Evolutionary conservation across 208 protist genomes (phyloP), one percentile per base, ranked within the genome.

Genomic region (Trypanosoma avium): DNA sequence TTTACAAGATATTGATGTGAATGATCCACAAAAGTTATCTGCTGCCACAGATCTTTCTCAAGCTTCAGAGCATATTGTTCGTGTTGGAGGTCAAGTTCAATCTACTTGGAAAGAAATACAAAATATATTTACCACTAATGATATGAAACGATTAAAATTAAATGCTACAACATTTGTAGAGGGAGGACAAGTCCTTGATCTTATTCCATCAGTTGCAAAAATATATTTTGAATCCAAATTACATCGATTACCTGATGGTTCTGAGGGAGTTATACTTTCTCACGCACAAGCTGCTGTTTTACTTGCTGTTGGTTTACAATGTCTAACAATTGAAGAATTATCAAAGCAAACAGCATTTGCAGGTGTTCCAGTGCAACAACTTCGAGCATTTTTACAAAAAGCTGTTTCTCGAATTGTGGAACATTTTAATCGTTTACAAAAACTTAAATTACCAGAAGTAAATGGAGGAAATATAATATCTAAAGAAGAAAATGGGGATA

Each of bases 91-190:
- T 27, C 77, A 84, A 2, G 13, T 27, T 33, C 86, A 94, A 70
- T 76, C 87, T 4, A 76, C 63, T 26, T 75, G 59, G 47, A 67
- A 19, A 30, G 88, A 95, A 30, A 22, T 97, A 15, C 62, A 76
- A 4, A 53, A 40, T 4, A 50, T 74, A 17, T 88, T 99, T 57
- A 89, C 83, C 13, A 29, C 58, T 0, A 93, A 86, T 35, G 98
- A 99, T 70, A 47, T 99, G 54, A 97, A 98, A 73, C 88, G 98
- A 0, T 83, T 99, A n/a, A 82, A 88, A 24, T 67, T 96, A 4
- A 99, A 97, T 57, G 75, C 94, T 8, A 89, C 80, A 8, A 91
- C 95, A 12, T 88, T 98, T 43, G 81, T 99, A 0, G 98, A 99
- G 70, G 73, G 85, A 30, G 97, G 97, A 56, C 92, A 99, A 13